Conservation (phyloP, 1,139 yeast genomes). For the Pichia sp. region DNA sequence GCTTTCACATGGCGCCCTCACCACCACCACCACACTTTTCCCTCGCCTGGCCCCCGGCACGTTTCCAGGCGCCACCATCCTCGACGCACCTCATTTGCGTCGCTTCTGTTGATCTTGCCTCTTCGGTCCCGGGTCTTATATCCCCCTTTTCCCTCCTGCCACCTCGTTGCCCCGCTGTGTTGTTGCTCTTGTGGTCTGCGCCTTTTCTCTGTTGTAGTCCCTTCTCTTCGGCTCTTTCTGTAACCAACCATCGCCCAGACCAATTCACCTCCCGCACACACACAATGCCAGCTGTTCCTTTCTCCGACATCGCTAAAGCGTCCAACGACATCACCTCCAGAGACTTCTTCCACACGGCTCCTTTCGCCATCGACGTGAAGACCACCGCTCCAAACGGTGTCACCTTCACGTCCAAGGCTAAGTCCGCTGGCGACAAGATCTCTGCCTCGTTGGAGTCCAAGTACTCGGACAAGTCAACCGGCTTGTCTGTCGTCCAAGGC, state of each 20-base stretch:
- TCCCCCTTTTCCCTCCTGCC: not conserved
- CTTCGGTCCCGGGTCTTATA: not conserved
- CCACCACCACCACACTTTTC: not conserved
- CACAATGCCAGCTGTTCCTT: constrained; percentile 66
- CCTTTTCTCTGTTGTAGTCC: not conserved
- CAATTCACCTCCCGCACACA: not conserved
- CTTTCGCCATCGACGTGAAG: constrained; percentile 85
- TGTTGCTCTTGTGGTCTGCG: no score
- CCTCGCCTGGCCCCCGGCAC: not conserved
- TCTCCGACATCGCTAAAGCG: constrained; percentile 85
- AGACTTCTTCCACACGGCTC: constrained; percentile 90
- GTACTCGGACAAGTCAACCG: constrained; percentile 90
- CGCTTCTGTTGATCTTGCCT: not conserved
- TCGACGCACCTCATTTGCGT: not conserved
- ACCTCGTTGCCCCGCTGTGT: no score
- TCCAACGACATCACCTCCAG: constrained; percentile 83
- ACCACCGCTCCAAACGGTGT: constrained; percentile 97
- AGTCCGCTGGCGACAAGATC: constrained; percentile 70
- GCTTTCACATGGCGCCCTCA: not conserved
- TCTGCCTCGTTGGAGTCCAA: constrained; percentile 90
- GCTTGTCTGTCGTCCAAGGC: constrained; percentile 92
- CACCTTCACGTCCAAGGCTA: constrained; percentile 90
- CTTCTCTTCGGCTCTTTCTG: not conserved
- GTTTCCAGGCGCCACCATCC: not conserved
- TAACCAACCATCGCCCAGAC: not conserved